A percentile compares a stretch with the other conserved stretches of the same genome.
These are phyloP conservation scores for Colletotrichum cereale DNA, from an alignment of 2,329 filamentous ascomycete species.

Conservation along the genomic window DNA sequence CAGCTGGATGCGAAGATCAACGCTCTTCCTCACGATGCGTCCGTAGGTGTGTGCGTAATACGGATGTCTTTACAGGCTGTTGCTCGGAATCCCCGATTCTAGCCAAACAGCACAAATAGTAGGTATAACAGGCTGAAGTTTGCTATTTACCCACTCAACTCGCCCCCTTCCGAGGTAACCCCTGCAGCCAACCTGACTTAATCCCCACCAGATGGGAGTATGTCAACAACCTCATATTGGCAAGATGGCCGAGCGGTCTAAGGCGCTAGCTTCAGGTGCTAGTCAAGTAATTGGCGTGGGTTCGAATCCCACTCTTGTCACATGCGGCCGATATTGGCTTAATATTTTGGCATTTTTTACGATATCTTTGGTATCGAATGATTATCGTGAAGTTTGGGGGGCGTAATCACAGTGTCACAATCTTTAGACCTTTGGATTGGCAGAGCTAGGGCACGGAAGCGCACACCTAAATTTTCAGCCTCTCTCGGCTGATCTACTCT, in stretches of 20 bases:
- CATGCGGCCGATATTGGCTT: accelerated
- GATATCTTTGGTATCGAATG: not conserved
- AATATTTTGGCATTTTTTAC: not conserved
- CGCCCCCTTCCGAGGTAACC: too few species aligned
- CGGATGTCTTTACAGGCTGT: not conserved
- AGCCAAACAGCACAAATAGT: not conserved
- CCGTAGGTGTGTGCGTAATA: not conserved
- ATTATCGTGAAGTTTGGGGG: too few species aligned
- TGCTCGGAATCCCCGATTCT: not conserved
- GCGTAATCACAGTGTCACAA: not conserved
- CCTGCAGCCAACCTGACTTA: not conserved
- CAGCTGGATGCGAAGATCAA: not conserved
- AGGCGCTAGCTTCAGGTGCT: conserved; percentile 42
- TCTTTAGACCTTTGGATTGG: not conserved
- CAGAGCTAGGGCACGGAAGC: too few species aligned
- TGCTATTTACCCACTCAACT: not conserved
- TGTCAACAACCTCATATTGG: not conserved
- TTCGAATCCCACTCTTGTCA: conserved; percentile 41
- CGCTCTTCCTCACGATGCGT: not conserved
- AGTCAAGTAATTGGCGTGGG: conserved; percentile 39
- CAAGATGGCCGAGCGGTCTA: conserved; percentile 41
- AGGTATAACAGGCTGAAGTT: not conserved
- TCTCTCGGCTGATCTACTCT: not conserved
- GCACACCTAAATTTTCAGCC: not conserved
- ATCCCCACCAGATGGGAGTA: accelerated